Evolutionary conservation across 805 yeast genomes (phyloP).

Genomic region (Candida tallmaniae): DNA sequence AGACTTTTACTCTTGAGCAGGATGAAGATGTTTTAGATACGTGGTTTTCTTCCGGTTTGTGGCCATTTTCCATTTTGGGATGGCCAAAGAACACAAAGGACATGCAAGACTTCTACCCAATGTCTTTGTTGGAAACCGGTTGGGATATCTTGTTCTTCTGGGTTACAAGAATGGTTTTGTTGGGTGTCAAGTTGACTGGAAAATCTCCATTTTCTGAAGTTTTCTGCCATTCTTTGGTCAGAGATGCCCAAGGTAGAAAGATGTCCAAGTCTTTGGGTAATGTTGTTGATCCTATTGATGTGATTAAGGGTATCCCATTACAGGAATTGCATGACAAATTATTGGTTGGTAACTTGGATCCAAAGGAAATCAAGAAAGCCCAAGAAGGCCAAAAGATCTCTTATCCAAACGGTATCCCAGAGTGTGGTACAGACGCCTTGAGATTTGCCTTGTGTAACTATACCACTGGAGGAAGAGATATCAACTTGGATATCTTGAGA

Average conservation of each 20-base stretch:
- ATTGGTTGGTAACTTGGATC: slow-evolving; percentile 78
- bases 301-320: slow-evolving; percentile 80
- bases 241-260: slow-evolving; percentile 99
- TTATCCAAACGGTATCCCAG: slow-evolving; percentile 96
- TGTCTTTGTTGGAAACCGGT: slow-evolving; percentile 95
- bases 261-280: slow-evolving; percentile 98
- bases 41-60: slow-evolving; percentile 97
- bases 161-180: slow-evolving; percentile 94
- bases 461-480: slow-evolving; percentile 98
- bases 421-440: slow-evolving; percentile 98
- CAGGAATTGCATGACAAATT: slow-evolving; percentile 77
- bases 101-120: slow-evolving; percentile 75
- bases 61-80: slow-evolving; percentile 96
- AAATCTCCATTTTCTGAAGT: slow-evolving; percentile 92
- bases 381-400: slow-evolving; percentile 81
- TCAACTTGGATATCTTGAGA: slow-evolving; percentile 90
- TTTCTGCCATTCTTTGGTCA: slow-evolving; percentile 95
- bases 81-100: slow-evolving; percentile 87
- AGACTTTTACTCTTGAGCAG: slow-evolving; percentile 74
- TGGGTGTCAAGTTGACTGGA: slow-evolving; percentile 88
- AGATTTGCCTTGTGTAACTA: slow-evolving; percentile 98
- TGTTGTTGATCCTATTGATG: slow-evolving; percentile 94
- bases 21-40: slow-evolving; percentile 98
- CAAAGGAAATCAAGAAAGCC: slow-evolving; percentile 83
- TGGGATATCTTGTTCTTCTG: slow-evolving; percentile 99